Base-by-base conservation (phyloP, 108 stramenopile genomes). In the Pseudonitzschia delicatissima region DNA sequence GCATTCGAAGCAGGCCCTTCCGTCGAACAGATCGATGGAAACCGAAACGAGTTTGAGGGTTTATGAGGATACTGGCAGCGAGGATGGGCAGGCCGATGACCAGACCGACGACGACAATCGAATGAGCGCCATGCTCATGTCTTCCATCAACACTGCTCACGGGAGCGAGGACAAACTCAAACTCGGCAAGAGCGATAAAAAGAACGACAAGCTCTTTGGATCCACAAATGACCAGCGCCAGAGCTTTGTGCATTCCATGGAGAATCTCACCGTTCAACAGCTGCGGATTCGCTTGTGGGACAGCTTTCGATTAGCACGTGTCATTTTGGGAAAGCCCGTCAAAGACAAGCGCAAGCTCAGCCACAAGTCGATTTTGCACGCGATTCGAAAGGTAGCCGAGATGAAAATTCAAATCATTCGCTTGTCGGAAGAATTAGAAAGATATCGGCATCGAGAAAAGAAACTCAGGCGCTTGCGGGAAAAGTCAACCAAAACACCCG, bases 351-450 rank as follows among this genome's bases (percentile, higher is more conserved):
- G 34, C 3, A 53, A 49, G 31, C 26, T 69, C 2, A 29, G 36
- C 0, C 45, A 13, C 27, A 68, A 68, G 44, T 37, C 68, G 29
- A 64, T 64, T 20, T 37, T 76, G 0, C 45, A 68, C 33, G 59
- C 74, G 11, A 76, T 76, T 37, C 67, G 62, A 26, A 45, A 64
- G 45, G 74, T 76, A 18, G 74, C 74, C 23, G 66, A 74, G 55
- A 74, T 74, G 73, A 74, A 66, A 8, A 21, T 61, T 15, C 60
- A 40, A 42, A 61, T 61, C 20, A n/a, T 42, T 0, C 18, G 11
- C 21, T 21, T 61, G 60, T 25, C 53, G 32, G 53, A 55, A 27
- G 31, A 55, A 33, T n/a, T 55, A n/a, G 53, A 55, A n/a, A 5
- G 31, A 5, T 28, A 27, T 27, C 29, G n/a, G 11, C 53, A 55